Evolutionary conservation across 2,329 filamentous ascomycete species (phyloP).

Genomic region (Xylariaceae sp.): DNA sequence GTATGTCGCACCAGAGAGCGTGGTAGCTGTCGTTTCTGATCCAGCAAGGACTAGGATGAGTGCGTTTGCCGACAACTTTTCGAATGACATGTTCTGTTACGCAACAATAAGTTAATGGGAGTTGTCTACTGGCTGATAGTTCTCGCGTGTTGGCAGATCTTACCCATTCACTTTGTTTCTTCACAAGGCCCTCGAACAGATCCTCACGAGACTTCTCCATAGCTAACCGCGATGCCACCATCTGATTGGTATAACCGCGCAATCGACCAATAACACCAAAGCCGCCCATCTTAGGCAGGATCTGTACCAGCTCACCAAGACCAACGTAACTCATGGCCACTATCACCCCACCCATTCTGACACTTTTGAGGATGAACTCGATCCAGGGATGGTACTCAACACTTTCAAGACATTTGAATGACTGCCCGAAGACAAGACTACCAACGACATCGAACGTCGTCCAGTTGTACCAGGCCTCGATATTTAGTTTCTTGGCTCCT

Average conservation of each 20-base stretch:
- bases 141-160: not conserved
- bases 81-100: constrained; percentile 34
- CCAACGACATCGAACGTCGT: constrained; percentile 40
- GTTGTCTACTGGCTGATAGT: not conserved
- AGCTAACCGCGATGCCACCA: constrained; percentile 33
- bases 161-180: constrained; percentile 40
- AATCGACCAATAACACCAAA: constrained; percentile 24
- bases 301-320: constrained; percentile 29
- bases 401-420: constrained; percentile 46
- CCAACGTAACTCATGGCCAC: constrained; percentile 33
- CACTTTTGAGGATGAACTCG: constrained; percentile 39
- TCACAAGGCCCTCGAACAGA: constrained; percentile 42
- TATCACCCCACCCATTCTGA: constrained; percentile 34
- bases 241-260: constrained; percentile 29
- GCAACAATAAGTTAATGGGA: not conserved
- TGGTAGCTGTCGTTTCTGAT: constrained; percentile 41
- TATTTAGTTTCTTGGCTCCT: constrained; percentile 35
- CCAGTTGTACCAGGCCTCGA: constrained; percentile 48
- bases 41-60: constrained; percentile 39
- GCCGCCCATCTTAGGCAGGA: constrained; percentile 24
- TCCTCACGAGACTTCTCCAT: constrained; percentile 36
- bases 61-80: constrained; percentile 36
- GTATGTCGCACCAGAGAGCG: constrained; percentile 39
- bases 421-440: constrained; percentile 49
- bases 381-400: constrained; percentile 43